phyloP scores from a whole-genome alignment of 1,284 basidiomycete genomes.

The Athelia psychrophila region DNA sequence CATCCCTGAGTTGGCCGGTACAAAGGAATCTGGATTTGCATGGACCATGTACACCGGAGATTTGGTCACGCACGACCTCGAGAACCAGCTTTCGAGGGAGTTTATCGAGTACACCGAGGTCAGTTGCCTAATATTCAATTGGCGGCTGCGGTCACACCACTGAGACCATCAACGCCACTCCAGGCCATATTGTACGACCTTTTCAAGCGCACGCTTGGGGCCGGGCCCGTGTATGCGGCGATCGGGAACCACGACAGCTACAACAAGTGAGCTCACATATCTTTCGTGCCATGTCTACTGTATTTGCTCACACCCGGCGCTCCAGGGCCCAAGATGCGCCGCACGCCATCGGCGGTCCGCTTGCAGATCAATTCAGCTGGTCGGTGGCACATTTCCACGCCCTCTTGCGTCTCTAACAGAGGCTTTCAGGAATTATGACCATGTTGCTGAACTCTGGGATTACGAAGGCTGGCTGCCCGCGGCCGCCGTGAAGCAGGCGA shows the following conservation, averaged over 20 bases:
- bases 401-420: not conserved
- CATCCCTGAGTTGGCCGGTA: conserved; percentile 67
- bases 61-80: conserved; percentile 68
- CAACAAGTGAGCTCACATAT: conserved; percentile 38
- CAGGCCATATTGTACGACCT: conserved; percentile 66
- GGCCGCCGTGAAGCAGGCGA: conserved; percentile 53
- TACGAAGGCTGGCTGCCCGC: conserved; percentile 71
- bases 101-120: conserved; percentile 60
- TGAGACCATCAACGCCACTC: not conserved
- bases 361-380: conserved; percentile 67
- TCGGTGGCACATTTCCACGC: conserved; percentile 19
- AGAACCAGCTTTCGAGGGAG: conserved; percentile 57
- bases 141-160: not conserved
- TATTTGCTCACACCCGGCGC: conserved; percentile 7
- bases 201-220: conserved; percentile 56
- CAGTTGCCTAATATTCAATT: conserved; percentile 2
- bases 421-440: conserved; percentile 66
- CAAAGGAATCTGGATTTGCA: conserved; percentile 56
- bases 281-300: conserved; percentile 9
- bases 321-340: conserved; percentile 63
- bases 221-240: conserved; percentile 68
- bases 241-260: conserved; percentile 80
- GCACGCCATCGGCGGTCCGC: conserved; percentile 47
- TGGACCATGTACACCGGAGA: conserved; percentile 78
- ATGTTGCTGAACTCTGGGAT: conserved; percentile 66